A percentile compares a stretch with the other conserved stretches of the same genome.
Conservation (phyloP, 306 rosid genomes). For the Medicago arabica region DNA sequence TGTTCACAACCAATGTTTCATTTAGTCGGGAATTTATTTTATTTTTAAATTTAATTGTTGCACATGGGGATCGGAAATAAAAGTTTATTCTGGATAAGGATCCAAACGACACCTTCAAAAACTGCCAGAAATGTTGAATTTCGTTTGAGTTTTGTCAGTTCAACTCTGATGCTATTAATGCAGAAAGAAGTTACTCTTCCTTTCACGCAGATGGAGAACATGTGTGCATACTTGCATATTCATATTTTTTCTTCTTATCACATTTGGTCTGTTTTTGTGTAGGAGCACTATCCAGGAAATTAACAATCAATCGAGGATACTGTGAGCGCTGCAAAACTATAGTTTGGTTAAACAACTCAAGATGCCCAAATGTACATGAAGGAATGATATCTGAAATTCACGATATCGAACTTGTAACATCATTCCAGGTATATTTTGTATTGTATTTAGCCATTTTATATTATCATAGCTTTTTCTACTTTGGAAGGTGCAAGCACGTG, state of each 20-base stretch:
- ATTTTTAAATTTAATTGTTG: neutral
- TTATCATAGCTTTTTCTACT: neutral
- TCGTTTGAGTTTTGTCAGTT: neutral
- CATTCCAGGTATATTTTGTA: conserved; percentile 60
- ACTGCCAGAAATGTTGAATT: conserved; percentile 25
- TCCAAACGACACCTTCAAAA: conserved; percentile 15
- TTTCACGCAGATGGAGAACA: neutral
- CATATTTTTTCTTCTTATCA: conserved; percentile 22
- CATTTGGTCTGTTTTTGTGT: conserved; percentile 34
- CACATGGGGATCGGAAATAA: conserved; percentile 4
- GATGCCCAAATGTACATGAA: conserved; percentile 56
- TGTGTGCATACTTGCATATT: conserved; percentile 23
- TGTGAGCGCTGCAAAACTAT: conserved; percentile 69
- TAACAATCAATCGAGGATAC: conserved; percentile 69
- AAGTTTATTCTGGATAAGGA: conserved; percentile 5
- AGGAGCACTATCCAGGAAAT: conserved; percentile 62
- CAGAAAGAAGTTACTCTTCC: neutral
- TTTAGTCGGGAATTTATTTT: neutral
- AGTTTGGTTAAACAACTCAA: conserved; percentile 73
- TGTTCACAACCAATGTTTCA: conserved; percentile 6
- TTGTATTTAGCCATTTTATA: conserved; percentile 10
- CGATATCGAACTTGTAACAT: conserved; percentile 59
- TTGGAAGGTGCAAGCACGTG: neutral
- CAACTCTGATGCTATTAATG: conserved; percentile 2
- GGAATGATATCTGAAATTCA: conserved; percentile 49